Conservation (phyloP, 176 grass and related monocot genomes). For the Musa acuminata region DNA sequence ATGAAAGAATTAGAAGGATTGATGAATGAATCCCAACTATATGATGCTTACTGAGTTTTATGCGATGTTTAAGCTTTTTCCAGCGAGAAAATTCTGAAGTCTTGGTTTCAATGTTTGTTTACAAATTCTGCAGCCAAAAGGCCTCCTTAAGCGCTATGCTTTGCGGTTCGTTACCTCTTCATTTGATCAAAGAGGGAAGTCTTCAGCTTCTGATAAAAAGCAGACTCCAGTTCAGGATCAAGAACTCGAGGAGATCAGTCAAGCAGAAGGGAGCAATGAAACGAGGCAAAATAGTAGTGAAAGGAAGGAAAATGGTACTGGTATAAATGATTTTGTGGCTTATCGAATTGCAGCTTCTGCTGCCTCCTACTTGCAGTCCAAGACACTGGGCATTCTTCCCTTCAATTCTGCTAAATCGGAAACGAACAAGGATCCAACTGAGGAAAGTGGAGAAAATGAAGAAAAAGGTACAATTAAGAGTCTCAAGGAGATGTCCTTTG, state of each 20-base stretch:
- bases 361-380: slow-evolving; percentile 66
- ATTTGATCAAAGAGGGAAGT: slow-evolving; percentile 40
- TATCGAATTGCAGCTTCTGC: slow-evolving; percentile 59
- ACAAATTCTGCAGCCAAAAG: slow-evolving; percentile 40
- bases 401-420: slow-evolving; percentile 36
- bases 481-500: slow-evolving; percentile 54
- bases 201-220: neutral
- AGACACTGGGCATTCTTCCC: slow-evolving; percentile 40
- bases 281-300: slow-evolving; percentile 7
- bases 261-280: slow-evolving; percentile 4
- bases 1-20: no score
- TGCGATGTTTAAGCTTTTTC: no score
- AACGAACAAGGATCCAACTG: slow-evolving; percentile 12
- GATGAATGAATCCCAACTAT: no score
- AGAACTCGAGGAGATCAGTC: slow-evolving; percentile 11
- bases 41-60: no score
- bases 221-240: slow-evolving; percentile 10
- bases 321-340: slow-evolving; percentile 41
- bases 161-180: slow-evolving; percentile 68
- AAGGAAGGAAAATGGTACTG: slow-evolving; percentile 8
- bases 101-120: neutral
- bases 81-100: no score
- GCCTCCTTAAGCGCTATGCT: slow-evolving; percentile 37
- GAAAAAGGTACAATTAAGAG: slow-evolving; percentile 30
- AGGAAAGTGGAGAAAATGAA: slow-evolving; percentile 8